phyloP scores from a whole-genome alignment of 2,329 filamentous ascomycete species.

The Trichoderma arundinaceum region DNA sequence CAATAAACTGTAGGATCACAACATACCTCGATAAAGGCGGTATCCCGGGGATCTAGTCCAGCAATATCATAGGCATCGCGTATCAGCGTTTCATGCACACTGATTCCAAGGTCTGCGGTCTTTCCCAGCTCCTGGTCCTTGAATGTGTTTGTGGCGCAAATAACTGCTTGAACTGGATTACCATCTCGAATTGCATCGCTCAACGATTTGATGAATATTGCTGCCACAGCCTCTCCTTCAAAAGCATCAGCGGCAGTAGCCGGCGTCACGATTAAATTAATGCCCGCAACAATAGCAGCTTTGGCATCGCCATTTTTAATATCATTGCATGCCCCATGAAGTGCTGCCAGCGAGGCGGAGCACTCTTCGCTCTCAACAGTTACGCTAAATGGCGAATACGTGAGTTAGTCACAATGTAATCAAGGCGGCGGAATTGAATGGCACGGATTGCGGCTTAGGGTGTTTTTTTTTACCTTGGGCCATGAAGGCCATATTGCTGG shows the following conservation, averaged over 20 bases:
- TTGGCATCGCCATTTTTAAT: constrained; percentile 12
- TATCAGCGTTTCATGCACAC: constrained; percentile 1
- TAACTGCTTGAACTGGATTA: constrained; percentile 48
- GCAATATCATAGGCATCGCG: constrained; percentile 4
- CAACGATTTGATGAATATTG: constrained; percentile 52
- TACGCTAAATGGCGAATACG: constrained; percentile 1
- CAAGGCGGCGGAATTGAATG: neutral
- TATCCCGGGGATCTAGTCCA: constrained; percentile 3
- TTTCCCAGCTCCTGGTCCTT: constrained; percentile 46
- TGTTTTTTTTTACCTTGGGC: constrained; percentile 20
- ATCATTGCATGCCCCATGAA: constrained; percentile 19
- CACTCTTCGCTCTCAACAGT: constrained; percentile 11
- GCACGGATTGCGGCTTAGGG: neutral
- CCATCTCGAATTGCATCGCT: constrained; percentile 51
- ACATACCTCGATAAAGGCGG: constrained; percentile 40
- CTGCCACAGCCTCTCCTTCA: constrained; percentile 49
- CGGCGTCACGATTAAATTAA: constrained; percentile 42
- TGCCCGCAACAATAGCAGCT: constrained; percentile 43
- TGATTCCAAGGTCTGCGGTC: neutral
- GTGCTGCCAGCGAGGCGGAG: constrained; percentile 18
- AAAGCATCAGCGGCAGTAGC: constrained; percentile 32
- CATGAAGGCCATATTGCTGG: constrained; percentile 21
- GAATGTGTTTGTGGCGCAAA: constrained; percentile 44
- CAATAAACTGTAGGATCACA: constrained; percentile 2
- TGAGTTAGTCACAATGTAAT: neutral